Percentiles rank a stretch among this genome's conserved stretches.
Conservation (phyloP, 768 basidiomycete species). For the Hygrocybe coccinea region DNA sequence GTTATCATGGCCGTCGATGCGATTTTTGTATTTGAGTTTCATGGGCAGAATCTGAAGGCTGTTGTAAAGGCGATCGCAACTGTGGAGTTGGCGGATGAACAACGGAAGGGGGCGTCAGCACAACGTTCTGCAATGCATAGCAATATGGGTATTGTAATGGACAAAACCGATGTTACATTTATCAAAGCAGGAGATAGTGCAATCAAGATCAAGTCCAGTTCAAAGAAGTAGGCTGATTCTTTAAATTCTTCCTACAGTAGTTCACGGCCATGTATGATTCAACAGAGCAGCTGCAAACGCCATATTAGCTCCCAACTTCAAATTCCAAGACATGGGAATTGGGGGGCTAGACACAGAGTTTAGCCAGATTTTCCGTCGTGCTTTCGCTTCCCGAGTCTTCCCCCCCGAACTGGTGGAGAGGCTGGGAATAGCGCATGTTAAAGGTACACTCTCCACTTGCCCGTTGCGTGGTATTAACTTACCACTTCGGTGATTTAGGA, state of each 20-base stretch:
- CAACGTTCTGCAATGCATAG: slow-evolving; percentile 24
- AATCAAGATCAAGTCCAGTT: slow-evolving; percentile 89
- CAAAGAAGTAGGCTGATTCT: slow-evolving; percentile 62
- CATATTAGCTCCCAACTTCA: slow-evolving; percentile 96
- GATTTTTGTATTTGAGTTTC: slow-evolving; percentile 80
- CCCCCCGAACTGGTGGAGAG: slow-evolving; percentile 95
- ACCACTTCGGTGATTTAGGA: slow-evolving; percentile 41
- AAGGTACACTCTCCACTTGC: slow-evolving; percentile 49
- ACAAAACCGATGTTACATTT: slow-evolving; percentile 87
- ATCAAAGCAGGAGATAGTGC: slow-evolving; percentile 74
- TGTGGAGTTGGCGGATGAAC: slow-evolving; percentile 60
- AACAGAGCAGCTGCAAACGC: slow-evolving; percentile 84
- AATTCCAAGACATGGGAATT: slow-evolving; percentile 99
- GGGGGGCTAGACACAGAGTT: slow-evolving; percentile 96
- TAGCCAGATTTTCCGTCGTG: slow-evolving; percentile 93
- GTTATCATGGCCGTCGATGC: slow-evolving; percentile 66
- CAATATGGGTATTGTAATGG: slow-evolving; percentile 74
- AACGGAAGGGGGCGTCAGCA: slow-evolving; percentile 38
- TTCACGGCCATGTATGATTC: neutral
- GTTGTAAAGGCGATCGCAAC: slow-evolving; percentile 54
- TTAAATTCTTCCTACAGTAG: neutral
- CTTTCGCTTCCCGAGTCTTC: slow-evolving; percentile 98
- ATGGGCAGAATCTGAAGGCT: slow-evolving; percentile 76
- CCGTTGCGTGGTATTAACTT: neutral
- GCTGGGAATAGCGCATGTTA: slow-evolving; percentile 96